Conservation (phyloP, 2,329 filamentous ascomycete genomes). For the Thelonectria blattea region DNA sequence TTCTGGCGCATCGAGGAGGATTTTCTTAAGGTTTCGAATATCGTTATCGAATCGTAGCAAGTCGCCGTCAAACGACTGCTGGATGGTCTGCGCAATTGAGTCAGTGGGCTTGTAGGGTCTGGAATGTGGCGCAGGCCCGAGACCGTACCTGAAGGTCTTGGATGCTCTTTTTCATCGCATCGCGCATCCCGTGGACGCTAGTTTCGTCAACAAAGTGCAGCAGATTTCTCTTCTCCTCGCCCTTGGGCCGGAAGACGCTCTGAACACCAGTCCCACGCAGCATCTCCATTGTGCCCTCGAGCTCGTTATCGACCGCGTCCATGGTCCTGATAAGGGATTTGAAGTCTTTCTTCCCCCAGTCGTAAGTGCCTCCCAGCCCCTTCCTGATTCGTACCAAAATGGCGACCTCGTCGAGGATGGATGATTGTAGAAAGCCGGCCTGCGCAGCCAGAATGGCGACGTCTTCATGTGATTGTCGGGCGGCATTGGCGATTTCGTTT, state of each 20-base stretch:
- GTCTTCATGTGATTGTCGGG: conserved; percentile 78
- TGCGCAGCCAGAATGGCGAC: conserved; percentile 75
- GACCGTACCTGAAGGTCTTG: conserved; percentile 68
- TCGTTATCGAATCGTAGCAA: conserved; percentile 78
- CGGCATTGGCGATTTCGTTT: conserved; percentile 81
- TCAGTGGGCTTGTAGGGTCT: conserved; percentile 12
- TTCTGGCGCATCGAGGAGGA: conserved; percentile 52
- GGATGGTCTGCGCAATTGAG: conserved; percentile 55
- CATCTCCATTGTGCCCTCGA: conserved; percentile 70
- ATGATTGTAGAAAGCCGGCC: conserved; percentile 69
- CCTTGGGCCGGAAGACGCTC: conserved; percentile 63
- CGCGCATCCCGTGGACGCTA: conserved; percentile 68
- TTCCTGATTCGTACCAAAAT: conserved; percentile 59
- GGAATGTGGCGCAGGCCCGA: not conserved
- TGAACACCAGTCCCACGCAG: conserved; percentile 71
- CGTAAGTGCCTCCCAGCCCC: conserved; percentile 61
- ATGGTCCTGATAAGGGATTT: conserved; percentile 66
- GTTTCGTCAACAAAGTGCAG: conserved; percentile 80
- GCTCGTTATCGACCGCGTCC: conserved; percentile 68
- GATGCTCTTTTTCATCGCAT: conserved; percentile 73
- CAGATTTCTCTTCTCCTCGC: conserved; percentile 66
- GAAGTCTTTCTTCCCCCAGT: conserved; percentile 65
- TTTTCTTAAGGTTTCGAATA: conserved; percentile 68
- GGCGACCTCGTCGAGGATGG: conserved; percentile 62
- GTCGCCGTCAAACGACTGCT: conserved; percentile 77